Evolutionary conservation across 179 eudicot species (phyloP), one percentile per base, ranked within the genome.

Genomic region (Carnegiea gigantea): DNA sequence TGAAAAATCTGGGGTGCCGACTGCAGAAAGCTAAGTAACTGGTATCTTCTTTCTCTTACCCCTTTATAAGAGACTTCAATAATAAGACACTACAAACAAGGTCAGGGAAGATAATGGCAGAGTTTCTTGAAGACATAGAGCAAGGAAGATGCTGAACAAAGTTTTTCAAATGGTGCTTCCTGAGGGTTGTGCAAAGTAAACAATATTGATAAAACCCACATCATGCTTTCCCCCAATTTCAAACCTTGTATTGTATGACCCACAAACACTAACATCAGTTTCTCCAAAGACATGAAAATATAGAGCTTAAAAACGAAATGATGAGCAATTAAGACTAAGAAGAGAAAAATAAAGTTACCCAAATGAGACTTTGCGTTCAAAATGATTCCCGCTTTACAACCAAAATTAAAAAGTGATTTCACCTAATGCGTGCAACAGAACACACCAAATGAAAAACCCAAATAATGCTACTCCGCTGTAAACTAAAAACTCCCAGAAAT

Each of bases 401-500:
- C 40, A 43, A 13, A 44, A 8, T 54, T 51, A 36, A 79, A 64
- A 48, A 54, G 21, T 9, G 62, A 75, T 62, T 73, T 49, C 76
- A 1, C 74, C 77, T 60, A 67, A 81, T 57, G 23, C 53, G 43
- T 17, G 72, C 57, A 28, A 0, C 17, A 6, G 7, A 23, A 76
- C 68, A 24, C 0, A 9, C 78, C 30, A 33, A 54, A 33, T 4
- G 14, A 76, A 43, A 73, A 40, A 26, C 28, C 79, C 24, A 67
- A 81, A 40, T 44, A 73, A n/a, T 73, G 76, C 3, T 73, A n/a
- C 76, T 43, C 23, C 70, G 21, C 72, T 67, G 23, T 28, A 85
- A n/a, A 36, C 38, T 33, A 46, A 59, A 75, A 75, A 72, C 78
- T 62, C 28, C 59, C 40, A 23, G 48, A 70, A 72, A 70, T 57